Base-by-base conservation (phyloP, 257 asterid species). In the Nicotiana attenuata region DNA sequence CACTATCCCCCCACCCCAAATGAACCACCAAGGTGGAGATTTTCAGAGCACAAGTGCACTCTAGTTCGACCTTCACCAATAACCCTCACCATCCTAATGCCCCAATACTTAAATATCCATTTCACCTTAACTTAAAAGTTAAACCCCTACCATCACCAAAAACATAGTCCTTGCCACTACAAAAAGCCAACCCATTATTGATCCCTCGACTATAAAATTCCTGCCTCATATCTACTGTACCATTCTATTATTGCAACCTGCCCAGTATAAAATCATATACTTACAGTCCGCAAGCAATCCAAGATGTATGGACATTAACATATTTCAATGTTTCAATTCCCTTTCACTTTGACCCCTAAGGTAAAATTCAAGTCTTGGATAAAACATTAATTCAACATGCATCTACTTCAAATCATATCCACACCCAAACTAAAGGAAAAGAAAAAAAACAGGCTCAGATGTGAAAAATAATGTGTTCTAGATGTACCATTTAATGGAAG, bases 401-500 rank as follows among this genome's bases (percentile, higher is more conserved):
- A 71, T 41, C 35, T 71, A 45, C 78, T 71, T 6, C 59, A 71
- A 20, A 45, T 20, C 78, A 71, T 45, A 45, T 20, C 20, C 29
- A 45, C 33, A 41, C n/a, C 22, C 59, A 10, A 35, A 71, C 59
- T 10, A 68, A 24, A 68, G 38, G 35, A 8, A 4, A 24, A 64
- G 11, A 3, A 13, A 14, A 28, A 55, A 14, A 14, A 22, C 55
- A 71, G 47, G 19, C 59, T 13, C 57, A 57, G 17, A 22, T 35
- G 45, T 41, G 76, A 63, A 79, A 31, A 20, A n/a, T 6, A 38
- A 79, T 61, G 45, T 10, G 53, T 19, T 24, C 31, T 56, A 20
- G 75, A 65, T 65, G 66, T 92, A 94, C 99, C 97, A 64, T 76
- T 81, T 24, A 85, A 88, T 80, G 94, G 91, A 82, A 89, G 92